Conservation (phyloP, 805 yeast species). For the Scheffersomyces lignosus region DNA sequence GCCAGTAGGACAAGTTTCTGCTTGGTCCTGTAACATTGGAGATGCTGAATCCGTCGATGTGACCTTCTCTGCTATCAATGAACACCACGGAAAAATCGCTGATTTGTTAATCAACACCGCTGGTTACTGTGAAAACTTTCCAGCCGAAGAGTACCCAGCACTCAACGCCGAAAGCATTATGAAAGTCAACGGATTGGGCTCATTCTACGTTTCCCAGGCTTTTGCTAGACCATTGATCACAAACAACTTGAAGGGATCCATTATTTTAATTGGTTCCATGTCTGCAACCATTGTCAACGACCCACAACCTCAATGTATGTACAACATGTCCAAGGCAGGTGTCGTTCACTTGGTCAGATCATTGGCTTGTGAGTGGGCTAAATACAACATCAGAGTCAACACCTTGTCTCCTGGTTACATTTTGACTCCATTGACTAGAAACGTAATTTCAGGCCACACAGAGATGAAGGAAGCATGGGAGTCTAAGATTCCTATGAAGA, state of each 20-base stretch:
- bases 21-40: constrained; percentile 76
- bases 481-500: constrained; percentile 67
- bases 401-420: constrained; percentile 81
- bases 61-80: constrained; percentile 52
- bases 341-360: constrained; percentile 77
- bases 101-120: constrained; percentile 74
- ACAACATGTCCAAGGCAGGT: constrained; percentile 86
- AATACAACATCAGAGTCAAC: constrained; percentile 72
- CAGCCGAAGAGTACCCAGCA: constrained; percentile 77
- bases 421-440: constrained; percentile 73
- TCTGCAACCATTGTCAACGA: constrained; percentile 75
- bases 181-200: constrained; percentile 73
- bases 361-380: constrained; percentile 81
- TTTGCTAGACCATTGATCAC: constrained; percentile 67
- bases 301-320: constrained; percentile 78
- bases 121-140: constrained; percentile 81
- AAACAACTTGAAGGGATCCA: constrained; percentile 56
- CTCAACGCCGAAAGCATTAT: constrained; percentile 64
- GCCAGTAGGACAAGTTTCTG: constrained; percentile 47
- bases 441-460: constrained; percentile 60
- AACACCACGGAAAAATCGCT: constrained; percentile 60
- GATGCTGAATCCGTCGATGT: constrained; percentile 59
- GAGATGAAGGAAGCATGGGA: constrained; percentile 74
- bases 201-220: constrained; percentile 71
- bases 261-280: constrained; percentile 76